Percentiles rank a stretch among this genome's conserved stretches.
Evolutionary conservation across 441 rosid genomes (phyloP).

Genomic region (Biscutella laevigata): DNA sequence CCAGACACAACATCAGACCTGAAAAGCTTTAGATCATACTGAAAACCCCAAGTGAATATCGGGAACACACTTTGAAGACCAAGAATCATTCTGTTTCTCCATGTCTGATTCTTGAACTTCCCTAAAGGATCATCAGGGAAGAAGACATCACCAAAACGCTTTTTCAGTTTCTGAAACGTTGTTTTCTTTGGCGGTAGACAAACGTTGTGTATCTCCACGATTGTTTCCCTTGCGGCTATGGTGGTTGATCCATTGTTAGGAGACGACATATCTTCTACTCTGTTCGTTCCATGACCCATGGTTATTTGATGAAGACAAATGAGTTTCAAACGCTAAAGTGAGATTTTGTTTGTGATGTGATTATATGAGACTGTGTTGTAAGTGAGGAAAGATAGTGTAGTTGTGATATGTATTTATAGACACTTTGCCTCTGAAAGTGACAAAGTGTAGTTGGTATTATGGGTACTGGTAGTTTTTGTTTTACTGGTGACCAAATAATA

Average conservation of each 20-base stretch:
- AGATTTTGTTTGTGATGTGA: not conserved
- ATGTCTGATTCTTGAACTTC: conserved; percentile 67
- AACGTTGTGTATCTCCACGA: conserved; percentile 56
- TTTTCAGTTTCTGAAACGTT: conserved; percentile 58
- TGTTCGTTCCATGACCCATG: conserved; percentile 30
- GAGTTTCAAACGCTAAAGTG: not conserved
- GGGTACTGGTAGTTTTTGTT: conserved; percentile 20
- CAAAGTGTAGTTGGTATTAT: conserved; percentile 25
- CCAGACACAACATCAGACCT: conserved; percentile 90
- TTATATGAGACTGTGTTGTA: conserved; percentile 4
- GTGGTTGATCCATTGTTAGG: conserved; percentile 17
- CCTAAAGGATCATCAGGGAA: conserved; percentile 94
- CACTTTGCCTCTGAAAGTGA: conserved; percentile 12
- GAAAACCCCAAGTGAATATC: conserved; percentile 70
- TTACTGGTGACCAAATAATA: too few relatives aligned
- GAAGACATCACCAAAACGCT: conserved; percentile 54
- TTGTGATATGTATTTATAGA: conserved; percentile 23
- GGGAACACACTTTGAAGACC: conserved; percentile 74
- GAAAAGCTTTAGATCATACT: conserved; percentile 50
- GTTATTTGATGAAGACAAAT: not conserved
- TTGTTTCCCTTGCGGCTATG: conserved; percentile 15
- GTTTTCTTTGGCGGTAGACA: conserved; percentile 56
- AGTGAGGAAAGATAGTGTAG: conserved; percentile 16
- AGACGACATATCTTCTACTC: conserved; percentile 30
- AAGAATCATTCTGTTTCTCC: conserved; percentile 42